A percentile compares a stretch with the other conserved stretches of the same genome.
These are phyloP conservation scores for Hypoxylon sp. DNA, from an alignment of 2,329 filamentous ascomycete genomes.

Conservation along the genomic window DNA sequence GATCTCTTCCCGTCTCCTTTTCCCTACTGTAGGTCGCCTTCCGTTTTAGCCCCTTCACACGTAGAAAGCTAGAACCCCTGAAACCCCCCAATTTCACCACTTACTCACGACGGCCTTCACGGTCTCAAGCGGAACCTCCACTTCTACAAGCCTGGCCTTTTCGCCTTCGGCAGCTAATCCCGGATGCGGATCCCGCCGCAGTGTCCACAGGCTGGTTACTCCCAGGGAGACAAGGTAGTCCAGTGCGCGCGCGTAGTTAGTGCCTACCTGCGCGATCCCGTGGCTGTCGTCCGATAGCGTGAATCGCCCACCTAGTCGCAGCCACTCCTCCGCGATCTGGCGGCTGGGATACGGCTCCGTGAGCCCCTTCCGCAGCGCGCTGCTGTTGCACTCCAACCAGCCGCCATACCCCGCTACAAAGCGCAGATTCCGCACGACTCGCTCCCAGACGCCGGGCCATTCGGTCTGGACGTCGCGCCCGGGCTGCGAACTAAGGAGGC, in stretches of 20 bases:
- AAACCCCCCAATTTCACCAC: slow-evolving; percentile 36
- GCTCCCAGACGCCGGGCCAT: slow-evolving; percentile 78
- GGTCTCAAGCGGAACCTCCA: slow-evolving; percentile 58
- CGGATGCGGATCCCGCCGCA: slow-evolving; percentile 57
- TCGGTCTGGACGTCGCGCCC: slow-evolving; percentile 67
- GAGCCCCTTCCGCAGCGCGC: slow-evolving; percentile 89
- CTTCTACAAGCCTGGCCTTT: slow-evolving; percentile 58
- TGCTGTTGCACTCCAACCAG: slow-evolving; percentile 90
- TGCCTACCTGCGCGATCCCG: slow-evolving; percentile 86
- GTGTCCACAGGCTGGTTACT: slow-evolving; percentile 72
- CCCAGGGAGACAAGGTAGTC: slow-evolving; percentile 77
- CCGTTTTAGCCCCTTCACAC: background rate
- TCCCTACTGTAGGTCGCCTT: background rate
- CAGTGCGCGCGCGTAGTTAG: slow-evolving; percentile 81
- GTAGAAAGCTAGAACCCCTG: background rate
- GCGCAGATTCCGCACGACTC: slow-evolving; percentile 79
- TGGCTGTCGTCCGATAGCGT: slow-evolving; percentile 97
- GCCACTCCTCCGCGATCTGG: slow-evolving; percentile 83
- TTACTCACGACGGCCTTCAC: slow-evolving; percentile 47
- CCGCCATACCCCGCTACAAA: slow-evolving; percentile 80
- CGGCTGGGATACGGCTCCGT: slow-evolving; percentile 88
- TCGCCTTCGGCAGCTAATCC: slow-evolving; percentile 45
- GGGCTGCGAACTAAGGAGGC: slow-evolving; percentile 80
- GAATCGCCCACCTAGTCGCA: slow-evolving; percentile 81
- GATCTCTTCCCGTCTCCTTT: background rate